Evolutionary conservation across 192 early-diverging fungal species (phyloP), one percentile per base, ranked within the genome.

Genomic region (Cladochytrium replicatum): DNA sequence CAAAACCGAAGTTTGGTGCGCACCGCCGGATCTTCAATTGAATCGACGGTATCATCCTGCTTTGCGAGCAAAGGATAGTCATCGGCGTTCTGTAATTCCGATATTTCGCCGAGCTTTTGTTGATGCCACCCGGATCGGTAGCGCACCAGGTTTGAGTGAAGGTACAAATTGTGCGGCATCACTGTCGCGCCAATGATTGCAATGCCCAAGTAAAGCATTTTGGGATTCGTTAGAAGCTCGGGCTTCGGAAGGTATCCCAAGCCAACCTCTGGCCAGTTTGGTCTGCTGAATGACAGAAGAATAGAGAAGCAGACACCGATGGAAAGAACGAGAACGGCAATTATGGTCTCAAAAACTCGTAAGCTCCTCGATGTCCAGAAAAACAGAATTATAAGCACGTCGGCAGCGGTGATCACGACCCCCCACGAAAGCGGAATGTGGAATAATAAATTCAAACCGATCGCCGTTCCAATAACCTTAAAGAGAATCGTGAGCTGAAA

Each of bases 391-490:
- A 90, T 41, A 9, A 90, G 62, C 0, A 87, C 84, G 58, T 90
- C 88, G 0, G 68, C 46, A 0, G 75, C 73, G 0, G 88, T 90
- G 19, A 90, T 66, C n/a, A 80, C 70, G 2, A 90, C 77, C 23
- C 88, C 88, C 46, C 66, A 75, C 13, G 74, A 68, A 41, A 90
- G 52, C 7, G 86, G 81, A 17, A 88, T 40, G 2, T 67, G 62
- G 55, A 88, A 86, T 8, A 90, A 62, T 22, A 90, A 54, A 19
- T 87, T 84, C 29, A 90, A 54, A 0, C 83, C 86, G 49, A 90
- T 85, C 0, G 86, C 88, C 38, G 89, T 88, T 7, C 91, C 91
- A n/a, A 93, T 80, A 11, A 91, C 86, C 52, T 89, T n/a, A n/a
- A n/a, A n/a, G n/a, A n/a, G n/a, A n/a, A n/a, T n/a, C n/a, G n/a